A percentile compares a stretch with the other conserved stretches of the same genome.
Evolutionary conservation across 2,329 filamentous ascomycete genomes (phyloP).

Genomic region (Coleophoma eucalyptorum): DNA sequence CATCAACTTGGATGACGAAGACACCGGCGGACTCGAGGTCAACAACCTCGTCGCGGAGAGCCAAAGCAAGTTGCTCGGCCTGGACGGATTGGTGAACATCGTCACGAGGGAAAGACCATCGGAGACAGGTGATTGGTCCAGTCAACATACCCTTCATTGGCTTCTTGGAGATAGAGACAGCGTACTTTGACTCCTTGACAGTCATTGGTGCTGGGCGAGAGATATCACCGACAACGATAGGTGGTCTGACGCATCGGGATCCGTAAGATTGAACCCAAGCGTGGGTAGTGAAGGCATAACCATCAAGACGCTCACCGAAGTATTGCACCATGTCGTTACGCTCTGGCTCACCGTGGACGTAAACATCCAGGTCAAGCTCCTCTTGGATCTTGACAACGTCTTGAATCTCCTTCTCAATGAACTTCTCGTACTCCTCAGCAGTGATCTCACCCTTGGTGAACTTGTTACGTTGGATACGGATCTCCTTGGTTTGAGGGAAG

Average conservation of each 20-base stretch:
- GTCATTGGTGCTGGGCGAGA: constrained; percentile 97
- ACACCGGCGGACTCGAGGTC: constrained; percentile 97
- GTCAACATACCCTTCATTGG: constrained; percentile 99
- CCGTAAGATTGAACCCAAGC: constrained; percentile 99
- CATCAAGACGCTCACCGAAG: constrained; percentile 95
- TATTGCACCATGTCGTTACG: constrained; percentile 99
- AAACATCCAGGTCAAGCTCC: constrained; percentile 94
- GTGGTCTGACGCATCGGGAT: constrained; percentile 95
- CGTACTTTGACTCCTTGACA: constrained; percentile 99
- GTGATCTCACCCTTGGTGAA: constrained; percentile 99
- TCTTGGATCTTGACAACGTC: constrained; percentile 96
- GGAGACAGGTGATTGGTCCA: constrained; percentile 95
- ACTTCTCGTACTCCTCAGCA: constrained; percentile 89
- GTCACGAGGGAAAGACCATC: constrained; percentile 99
- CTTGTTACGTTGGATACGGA: constrained; percentile 94
- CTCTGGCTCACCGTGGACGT: constrained; percentile 98
- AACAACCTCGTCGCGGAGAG: constrained; percentile 96
- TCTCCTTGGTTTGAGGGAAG: constrained; percentile 99
- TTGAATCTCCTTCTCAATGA: constrained; percentile 98
- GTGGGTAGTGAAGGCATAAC: constrained; percentile 98
- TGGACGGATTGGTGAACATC: constrained; percentile 99
- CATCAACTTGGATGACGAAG: constrained; percentile 98
- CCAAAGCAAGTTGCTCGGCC: constrained; percentile 96
- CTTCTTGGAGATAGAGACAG: constrained; percentile 92
- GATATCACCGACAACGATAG: constrained; percentile 98